Conservation (phyloP, 108 stramenopile species). For the Thalassiosira profunda region DNA sequence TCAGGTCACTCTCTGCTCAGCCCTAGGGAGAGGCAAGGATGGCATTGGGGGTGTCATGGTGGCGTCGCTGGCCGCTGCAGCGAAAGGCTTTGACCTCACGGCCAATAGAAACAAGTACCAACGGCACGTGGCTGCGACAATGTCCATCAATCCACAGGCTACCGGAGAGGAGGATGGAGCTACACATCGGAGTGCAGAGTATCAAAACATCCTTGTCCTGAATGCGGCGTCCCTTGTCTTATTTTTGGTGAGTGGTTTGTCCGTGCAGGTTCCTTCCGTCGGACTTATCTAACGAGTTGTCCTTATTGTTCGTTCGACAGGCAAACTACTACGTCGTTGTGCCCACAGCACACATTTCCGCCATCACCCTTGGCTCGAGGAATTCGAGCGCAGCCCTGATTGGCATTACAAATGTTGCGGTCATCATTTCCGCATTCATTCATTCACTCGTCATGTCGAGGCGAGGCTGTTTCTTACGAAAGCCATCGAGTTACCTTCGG, state of each 20-base stretch:
- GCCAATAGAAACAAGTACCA: slow-evolving; percentile 18
- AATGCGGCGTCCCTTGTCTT: slow-evolving; percentile 37
- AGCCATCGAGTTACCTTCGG: too few species aligned
- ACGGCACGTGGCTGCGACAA: slow-evolving; percentile 17
- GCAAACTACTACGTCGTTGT: slow-evolving; percentile 39
- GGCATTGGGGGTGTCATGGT: slow-evolving; percentile 39
- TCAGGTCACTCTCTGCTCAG: slow-evolving; percentile 40
- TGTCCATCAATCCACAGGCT: slow-evolving; percentile 28
- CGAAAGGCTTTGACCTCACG: slow-evolving; percentile 10
- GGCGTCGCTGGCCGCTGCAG: slow-evolving; percentile 31
- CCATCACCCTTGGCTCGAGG: slow-evolving; percentile 21
- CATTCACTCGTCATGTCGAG: slow-evolving; percentile 29
- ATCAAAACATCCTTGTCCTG: slow-evolving; percentile 28
- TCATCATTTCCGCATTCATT: slow-evolving; percentile 23
- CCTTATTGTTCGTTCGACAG: slow-evolving; percentile 13
- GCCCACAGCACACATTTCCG: slow-evolving; percentile 31
- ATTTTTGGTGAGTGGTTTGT: slow-evolving; percentile 25
- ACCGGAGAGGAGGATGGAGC: slow-evolving; percentile 6
- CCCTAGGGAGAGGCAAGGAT: slow-evolving; percentile 25
- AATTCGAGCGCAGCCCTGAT: slow-evolving; percentile 25
- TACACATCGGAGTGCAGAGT: slow-evolving; percentile 1
- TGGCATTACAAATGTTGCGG: slow-evolving; percentile 31
- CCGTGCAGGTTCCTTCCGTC: too few species aligned
- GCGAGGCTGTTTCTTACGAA: slow-evolving; percentile 24
- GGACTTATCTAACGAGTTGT: too few species aligned